Conservation (phyloP, 495 filamentous ascomycete genomes). For the Neurospora sp. region DNA sequence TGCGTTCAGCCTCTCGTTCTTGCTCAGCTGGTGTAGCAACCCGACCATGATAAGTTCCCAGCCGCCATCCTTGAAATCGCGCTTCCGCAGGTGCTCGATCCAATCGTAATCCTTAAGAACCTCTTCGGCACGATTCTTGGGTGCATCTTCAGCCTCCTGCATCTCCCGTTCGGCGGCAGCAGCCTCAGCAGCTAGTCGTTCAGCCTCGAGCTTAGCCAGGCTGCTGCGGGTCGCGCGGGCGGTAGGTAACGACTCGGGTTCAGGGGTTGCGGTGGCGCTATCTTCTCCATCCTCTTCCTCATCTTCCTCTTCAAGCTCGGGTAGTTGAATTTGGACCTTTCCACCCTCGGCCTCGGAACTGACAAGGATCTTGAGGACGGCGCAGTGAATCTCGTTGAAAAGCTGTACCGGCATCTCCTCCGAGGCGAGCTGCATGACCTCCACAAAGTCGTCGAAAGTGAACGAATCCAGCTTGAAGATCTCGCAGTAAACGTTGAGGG, state of each 20-base stretch:
- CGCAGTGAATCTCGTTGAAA: constrained; percentile 84
- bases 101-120: constrained; percentile 64
- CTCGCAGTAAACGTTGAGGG: constrained; percentile 90
- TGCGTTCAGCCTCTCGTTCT: constrained; percentile 55
- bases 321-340: constrained; percentile 65
- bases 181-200: constrained; percentile 46
- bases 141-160: constrained; percentile 27
- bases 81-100: constrained; percentile 71
- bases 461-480: constrained; percentile 91
- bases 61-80: constrained; percentile 81
- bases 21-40: constrained; percentile 73
- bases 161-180: constrained; percentile 35
- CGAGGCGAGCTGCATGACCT: constrained; percentile 72
- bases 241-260: constrained; percentile 52
- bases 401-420: constrained; percentile 76
- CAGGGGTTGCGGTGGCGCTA: constrained; percentile 51
- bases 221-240: constrained; percentile 75
- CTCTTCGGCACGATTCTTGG: constrained; percentile 68
- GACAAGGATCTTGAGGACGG: constrained; percentile 79
- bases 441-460: constrained; percentile 91
- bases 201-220: constrained; percentile 68
- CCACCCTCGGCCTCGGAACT: constrained; percentile 64
- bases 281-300: constrained; percentile 52
- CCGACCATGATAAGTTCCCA: constrained; percentile 90
- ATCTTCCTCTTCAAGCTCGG: constrained; percentile 62